Evolutionary conservation across 768 basidiomycete species (phyloP).

Genomic region (Amanita molliuscula): DNA sequence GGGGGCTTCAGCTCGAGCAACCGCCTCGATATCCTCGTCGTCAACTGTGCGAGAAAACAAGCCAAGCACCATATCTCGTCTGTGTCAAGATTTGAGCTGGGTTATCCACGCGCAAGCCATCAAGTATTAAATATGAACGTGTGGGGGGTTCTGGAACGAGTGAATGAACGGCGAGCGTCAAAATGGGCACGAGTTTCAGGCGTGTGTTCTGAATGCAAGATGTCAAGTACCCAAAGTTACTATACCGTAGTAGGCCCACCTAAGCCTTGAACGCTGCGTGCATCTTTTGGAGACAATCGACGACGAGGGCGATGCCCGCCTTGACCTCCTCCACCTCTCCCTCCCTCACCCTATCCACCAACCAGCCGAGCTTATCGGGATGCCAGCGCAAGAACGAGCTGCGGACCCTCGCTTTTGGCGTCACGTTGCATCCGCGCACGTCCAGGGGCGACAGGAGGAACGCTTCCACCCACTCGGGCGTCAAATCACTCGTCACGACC

Average conservation of each 20-base stretch:
- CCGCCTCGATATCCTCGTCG: background rate
- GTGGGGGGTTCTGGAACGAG: too few relatives aligned
- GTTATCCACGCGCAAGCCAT: too few relatives aligned
- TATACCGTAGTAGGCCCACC: background rate
- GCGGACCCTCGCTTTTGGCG: conserved; percentile 44
- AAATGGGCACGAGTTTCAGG: background rate
- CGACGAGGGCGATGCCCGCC: conserved; percentile 35
- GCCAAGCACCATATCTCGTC: background rate
- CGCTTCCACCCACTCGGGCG: conserved; percentile 26
- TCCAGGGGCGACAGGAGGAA: conserved; percentile 40
- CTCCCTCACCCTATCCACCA: conserved; percentile 31
- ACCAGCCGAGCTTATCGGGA: conserved; percentile 46
- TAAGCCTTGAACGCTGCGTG: conserved; percentile 14
- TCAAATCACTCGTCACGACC: conserved; percentile 22
- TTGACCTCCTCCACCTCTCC: conserved; percentile 34
- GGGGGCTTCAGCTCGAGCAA: background rate
- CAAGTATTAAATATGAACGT: too few relatives aligned
- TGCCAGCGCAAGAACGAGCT: conserved; percentile 58
- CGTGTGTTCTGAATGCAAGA: background rate
- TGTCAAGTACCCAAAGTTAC: background rate
- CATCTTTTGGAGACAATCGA: conserved; percentile 22
- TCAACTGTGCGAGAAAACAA: background rate
- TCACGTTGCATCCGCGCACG: conserved; percentile 29
- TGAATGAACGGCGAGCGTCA: too few relatives aligned
- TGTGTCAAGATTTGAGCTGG: background rate